Evolutionary conservation across 176 grass and related monocot genomes (phyloP).

Genomic region (Oryza meridionalis): DNA sequence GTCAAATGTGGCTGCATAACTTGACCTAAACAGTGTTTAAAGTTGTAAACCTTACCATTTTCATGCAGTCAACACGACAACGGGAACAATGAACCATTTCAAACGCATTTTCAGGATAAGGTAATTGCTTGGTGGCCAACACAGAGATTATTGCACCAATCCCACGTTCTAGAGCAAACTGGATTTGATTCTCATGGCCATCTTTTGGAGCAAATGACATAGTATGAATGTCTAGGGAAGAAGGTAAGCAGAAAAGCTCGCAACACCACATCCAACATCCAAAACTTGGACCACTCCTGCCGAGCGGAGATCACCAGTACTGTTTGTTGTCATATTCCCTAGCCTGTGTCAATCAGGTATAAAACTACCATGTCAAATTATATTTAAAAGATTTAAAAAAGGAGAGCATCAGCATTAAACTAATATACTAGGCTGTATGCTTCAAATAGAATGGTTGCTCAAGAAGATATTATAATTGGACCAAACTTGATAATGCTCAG

Average conservation of each 20-base stretch:
- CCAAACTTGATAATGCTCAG: not conserved
- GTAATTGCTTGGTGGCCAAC: conserved; percentile 88
- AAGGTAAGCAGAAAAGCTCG: conserved; percentile 94
- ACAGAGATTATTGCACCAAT: conserved; percentile 92
- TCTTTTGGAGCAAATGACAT: conserved; percentile 99
- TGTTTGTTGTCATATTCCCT: conserved; percentile 92
- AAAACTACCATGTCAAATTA: conserved; percentile 1
- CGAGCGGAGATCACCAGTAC: conserved; percentile 72
- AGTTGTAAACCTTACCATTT: conserved; percentile 67
- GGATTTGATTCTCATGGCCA: conserved; percentile 98
- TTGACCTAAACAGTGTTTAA: not conserved
- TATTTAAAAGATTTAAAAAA: conserved; percentile 24
- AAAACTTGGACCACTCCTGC: conserved; percentile 91
- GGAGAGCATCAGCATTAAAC: not conserved
- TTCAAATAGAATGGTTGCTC: not conserved
- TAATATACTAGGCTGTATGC: not conserved
- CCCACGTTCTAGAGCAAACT: conserved; percentile 94
- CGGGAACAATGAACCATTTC: conserved; percentile 98
- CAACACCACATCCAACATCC: conserved; percentile 92
- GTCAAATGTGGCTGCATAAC: not conserved
- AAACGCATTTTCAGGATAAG: conserved; percentile 82
- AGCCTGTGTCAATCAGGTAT: conserved; percentile 59
- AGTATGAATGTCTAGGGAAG: conserved; percentile 79
- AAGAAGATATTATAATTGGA: not conserved
- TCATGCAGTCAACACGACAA: conserved; percentile 96